Evolutionary conservation across 768 basidiomycete species (phyloP).

Genomic region (Phlebiopsis flavidoalba): DNA sequence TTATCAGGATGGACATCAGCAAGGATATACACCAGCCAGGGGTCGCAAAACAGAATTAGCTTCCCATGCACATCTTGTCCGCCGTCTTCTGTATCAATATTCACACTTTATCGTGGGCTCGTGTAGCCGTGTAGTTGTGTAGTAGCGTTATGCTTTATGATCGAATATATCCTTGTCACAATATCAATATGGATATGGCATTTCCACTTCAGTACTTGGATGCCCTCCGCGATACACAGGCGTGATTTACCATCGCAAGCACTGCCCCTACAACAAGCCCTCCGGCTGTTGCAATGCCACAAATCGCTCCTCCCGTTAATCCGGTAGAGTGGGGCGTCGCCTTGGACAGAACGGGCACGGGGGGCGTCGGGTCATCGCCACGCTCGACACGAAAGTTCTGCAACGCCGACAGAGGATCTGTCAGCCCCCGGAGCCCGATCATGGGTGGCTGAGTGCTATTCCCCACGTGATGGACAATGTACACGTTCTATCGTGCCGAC

Average conservation of each 20-base stretch:
- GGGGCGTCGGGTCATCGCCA: constrained; percentile 34
- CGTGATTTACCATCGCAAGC: constrained; percentile 15
- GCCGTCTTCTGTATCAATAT: background rate
- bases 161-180: background rate
- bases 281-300: constrained; percentile 24
- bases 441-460: constrained; percentile 34
- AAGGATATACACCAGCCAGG: constrained; percentile 1
- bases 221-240: constrained; percentile 2
- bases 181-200: background rate
- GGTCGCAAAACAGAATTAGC: background rate
- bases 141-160: background rate
- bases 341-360: constrained; percentile 15
- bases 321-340: constrained; percentile 4
- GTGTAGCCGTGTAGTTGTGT: background rate
- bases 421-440: constrained; percentile 43
- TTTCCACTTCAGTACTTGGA: constrained; percentile 4
- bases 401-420: constrained; percentile 32
- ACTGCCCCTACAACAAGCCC: constrained; percentile 34
- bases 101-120: background rate
- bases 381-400: constrained; percentile 35
- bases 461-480: constrained; percentile 41
- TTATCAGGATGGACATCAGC: constrained; percentile 22
- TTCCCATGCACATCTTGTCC: background rate
- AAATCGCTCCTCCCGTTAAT: constrained; percentile 19
- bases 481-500: constrained; percentile 40